A percentile compares a stretch with the other conserved stretches of the same genome.
These are phyloP conservation scores for Debaryomycetaceae sp. DNA, from an alignment of 1,139 yeast genomes.

Conservation along the genomic window DNA sequence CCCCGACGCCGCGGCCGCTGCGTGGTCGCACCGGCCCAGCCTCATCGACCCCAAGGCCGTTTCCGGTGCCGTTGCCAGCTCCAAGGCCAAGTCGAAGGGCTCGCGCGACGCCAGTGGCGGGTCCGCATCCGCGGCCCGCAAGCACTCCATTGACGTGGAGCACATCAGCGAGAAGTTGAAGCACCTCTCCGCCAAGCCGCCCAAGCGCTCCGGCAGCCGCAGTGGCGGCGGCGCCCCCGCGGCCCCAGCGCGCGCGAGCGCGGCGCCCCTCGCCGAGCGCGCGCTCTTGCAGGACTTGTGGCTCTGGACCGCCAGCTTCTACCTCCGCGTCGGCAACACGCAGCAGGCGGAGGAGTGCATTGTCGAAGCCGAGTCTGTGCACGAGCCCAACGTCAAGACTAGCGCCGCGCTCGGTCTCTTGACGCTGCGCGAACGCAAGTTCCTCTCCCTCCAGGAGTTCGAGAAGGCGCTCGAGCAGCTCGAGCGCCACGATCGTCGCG, in stretches of 20 bases:
- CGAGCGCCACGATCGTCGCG: conserved; percentile 16
- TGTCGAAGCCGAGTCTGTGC: conserved; percentile 60
- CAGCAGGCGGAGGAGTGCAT: conserved; percentile 72
- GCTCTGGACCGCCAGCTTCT: conserved; percentile 70
- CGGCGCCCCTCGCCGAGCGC: conserved; percentile 16
- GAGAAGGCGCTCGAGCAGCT: conserved; percentile 58
- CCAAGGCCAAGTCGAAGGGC: neutral
- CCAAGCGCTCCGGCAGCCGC: conserved; percentile 2
- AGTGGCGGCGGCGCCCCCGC: too few relatives aligned
- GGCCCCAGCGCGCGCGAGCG: conserved; percentile 10
- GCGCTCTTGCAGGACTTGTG: conserved; percentile 59
- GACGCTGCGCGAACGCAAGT: conserved; percentile 33
- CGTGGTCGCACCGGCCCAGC: conserved; percentile 48
- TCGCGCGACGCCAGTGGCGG: too few relatives aligned
- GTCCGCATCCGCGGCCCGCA: conserved; percentile 5
- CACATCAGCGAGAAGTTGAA: conserved; percentile 9
- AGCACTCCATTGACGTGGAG: conserved; percentile 9
- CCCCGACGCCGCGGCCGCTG: conserved; percentile 18
- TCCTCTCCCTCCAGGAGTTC: conserved; percentile 59
- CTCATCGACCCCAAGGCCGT: conserved; percentile 33
- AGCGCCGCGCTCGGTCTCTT: conserved; percentile 53
- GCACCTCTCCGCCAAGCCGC: conserved; percentile 1
- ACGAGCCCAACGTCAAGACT: conserved; percentile 49
- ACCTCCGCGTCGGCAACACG: conserved; percentile 49
- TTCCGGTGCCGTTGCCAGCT: neutral